These are phyloP conservation scores for Suillus discolor DNA, from an alignment of 768 basidiomycete species.

Conservation along the genomic window DNA sequence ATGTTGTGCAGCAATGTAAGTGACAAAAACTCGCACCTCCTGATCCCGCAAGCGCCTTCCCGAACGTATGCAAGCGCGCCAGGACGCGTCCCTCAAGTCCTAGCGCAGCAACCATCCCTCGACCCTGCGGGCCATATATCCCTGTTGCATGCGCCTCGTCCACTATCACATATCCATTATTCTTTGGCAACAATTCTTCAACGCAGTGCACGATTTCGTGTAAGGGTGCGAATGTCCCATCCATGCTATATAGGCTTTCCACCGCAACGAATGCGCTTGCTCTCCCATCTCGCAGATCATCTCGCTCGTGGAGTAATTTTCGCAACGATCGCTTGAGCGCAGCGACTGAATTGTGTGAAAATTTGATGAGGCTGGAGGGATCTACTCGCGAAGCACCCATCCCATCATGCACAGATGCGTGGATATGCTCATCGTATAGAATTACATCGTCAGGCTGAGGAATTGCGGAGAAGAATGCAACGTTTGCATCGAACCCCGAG, in stretches of 20 bases:
- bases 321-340: conserved; percentile 50
- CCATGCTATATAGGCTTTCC: conserved; percentile 95
- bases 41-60: conserved; percentile 83
- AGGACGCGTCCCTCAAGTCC: conserved; percentile 74
- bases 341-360: conserved; percentile 71
- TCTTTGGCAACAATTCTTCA: conserved; percentile 59
- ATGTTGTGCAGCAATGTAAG: not conserved
- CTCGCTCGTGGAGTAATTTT: conserved; percentile 40
- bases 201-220: conserved; percentile 61
- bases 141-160: conserved; percentile 97
- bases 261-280: conserved; percentile 76
- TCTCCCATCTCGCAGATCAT: conserved; percentile 40
- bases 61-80: conserved; percentile 87
- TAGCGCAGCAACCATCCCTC: conserved; percentile 70
- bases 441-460: conserved; percentile 80
- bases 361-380: conserved; percentile 43
- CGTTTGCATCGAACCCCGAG: conserved; percentile 93
- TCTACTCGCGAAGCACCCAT: conserved; percentile 63
- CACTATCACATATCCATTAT: conserved; percentile 75
- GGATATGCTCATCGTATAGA: conserved; percentile 85
- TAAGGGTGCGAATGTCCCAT: conserved; percentile 87
- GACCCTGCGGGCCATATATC: conserved; percentile 77
- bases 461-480: conserved; percentile 78
- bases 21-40: conserved; percentile 63
- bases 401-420: conserved; percentile 91